Percentiles rank a stretch among this genome's conserved stretches.
phyloP scores from a whole-genome alignment of 2,329 filamentous ascomycete species.

The Fusarium nurragi region DNA sequence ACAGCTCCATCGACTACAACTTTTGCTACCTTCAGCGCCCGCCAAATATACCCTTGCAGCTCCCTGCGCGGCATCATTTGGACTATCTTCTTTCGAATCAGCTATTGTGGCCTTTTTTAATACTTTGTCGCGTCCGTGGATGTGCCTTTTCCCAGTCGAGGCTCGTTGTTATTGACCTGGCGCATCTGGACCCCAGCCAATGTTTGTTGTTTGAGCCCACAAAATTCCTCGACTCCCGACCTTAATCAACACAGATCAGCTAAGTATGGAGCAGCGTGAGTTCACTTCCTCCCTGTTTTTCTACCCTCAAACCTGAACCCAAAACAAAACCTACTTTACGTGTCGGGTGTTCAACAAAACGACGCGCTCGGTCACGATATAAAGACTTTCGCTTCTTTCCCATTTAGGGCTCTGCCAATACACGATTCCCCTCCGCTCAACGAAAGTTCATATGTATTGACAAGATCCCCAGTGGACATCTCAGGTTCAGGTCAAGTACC shows the following conservation, averaged over 20 bases:
- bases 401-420: neutral
- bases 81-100: conserved; percentile 11
- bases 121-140: conserved; percentile 25
- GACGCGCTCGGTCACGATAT: neutral
- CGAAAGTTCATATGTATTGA: conserved; percentile 27
- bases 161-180: conserved; percentile 43
- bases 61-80: conserved; percentile 25
- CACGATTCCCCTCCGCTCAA: conserved; percentile 11
- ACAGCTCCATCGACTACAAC: conserved; percentile 44
- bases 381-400: conserved; percentile 4
- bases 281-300: conserved; percentile 40
- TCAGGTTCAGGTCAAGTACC: conserved; percentile 41
- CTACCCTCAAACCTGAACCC: conserved; percentile 13
- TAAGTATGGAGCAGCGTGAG: conserved; percentile 52
- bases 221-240: conserved; percentile 42
- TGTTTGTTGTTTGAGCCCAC: conserved; percentile 54
- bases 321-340: conserved; percentile 12
- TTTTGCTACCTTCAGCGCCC: conserved; percentile 44
- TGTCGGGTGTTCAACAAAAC: neutral
- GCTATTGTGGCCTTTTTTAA: conserved; percentile 14
- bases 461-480: conserved; percentile 42
- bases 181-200: conserved; percentile 48
- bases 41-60: conserved; percentile 36
- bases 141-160: conserved; percentile 16
- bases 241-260: conserved; percentile 44